Evolutionary conservation across 2,329 filamentous ascomycete genomes (phyloP), one percentile per base, ranked within the genome.

Genomic region (Arachnopeziza araneosa): DNA sequence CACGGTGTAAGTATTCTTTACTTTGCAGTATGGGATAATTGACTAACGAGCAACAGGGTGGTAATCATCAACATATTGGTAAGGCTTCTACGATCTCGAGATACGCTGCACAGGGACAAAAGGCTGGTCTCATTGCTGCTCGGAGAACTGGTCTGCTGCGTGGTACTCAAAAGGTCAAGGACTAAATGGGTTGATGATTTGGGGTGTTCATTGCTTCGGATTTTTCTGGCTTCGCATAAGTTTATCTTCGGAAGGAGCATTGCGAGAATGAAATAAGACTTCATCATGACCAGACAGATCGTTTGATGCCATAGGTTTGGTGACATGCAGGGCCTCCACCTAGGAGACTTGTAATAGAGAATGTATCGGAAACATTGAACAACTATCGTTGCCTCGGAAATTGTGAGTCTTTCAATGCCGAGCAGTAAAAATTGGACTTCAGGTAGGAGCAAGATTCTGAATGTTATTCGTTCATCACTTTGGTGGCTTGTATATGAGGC

Each of bases 111-210:
- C 89, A 92, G 82, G 95, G 95, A 90, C 95, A 99, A 85, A 99
- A 99, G 88, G 95, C 95, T 75, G 95, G 95, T 97, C 93, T 99
- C 78, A 99, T 99, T 83, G 95, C 95, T 81, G 95, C 95, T 81
- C 87, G 95, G 82, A 91, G 96, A 87, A 99, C 95, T 80, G 95
- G 95, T 97, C 88, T 99, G 82, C 87, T 99, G 78, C 93, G 95
- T 83, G 95, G 95, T 96, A 98, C 95, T 78, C 95, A 99, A 85
- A 99, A 99, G 91, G 91, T 87, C 78, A 99, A 99, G 91, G 96
- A 99, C 72, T 93, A 92, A 63, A 69, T 64, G 68, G 36, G 36
- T 44, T 44, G 36, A 44, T 44, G 36, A 44, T 44, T 68, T 71
- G 36, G 30, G 36, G 36, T 44, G 36, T 44, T 44, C 36, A 44